Evolutionary conservation across 495 filamentous ascomycete species (phyloP).

Genomic region (Immersiella caudata): DNA sequence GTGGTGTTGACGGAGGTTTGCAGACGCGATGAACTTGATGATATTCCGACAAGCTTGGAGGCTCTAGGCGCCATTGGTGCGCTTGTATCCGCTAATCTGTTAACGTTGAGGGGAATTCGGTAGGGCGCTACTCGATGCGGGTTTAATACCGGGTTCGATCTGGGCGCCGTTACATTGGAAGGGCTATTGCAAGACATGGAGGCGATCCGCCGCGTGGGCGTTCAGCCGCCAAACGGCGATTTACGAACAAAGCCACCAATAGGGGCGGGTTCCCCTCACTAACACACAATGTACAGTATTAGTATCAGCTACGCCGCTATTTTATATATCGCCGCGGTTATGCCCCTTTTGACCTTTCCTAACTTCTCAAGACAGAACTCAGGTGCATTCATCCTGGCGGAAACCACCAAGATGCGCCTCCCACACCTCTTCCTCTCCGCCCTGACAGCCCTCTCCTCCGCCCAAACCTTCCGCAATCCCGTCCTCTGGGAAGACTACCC

Average conservation of each 20-base stretch:
- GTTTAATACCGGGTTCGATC: background rate
- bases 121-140: background rate
- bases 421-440: background rate
- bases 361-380: too few relatives aligned
- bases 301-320: background rate
- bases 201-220: background rate
- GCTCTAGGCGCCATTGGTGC: background rate
- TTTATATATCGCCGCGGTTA: background rate
- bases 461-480: conserved; percentile 46
- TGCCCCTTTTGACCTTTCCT: background rate
- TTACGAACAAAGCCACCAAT: background rate
- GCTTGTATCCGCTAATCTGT: background rate
- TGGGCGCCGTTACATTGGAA: background rate
- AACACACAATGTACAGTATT: background rate
- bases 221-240: background rate
- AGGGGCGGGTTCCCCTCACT: background rate
- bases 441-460: background rate
- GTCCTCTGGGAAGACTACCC: conserved; percentile 38
- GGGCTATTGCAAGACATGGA: background rate
- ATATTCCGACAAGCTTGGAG: background rate
- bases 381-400: background rate
- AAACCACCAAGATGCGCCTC: background rate
- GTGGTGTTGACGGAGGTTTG: background rate
- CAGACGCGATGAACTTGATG: background rate
- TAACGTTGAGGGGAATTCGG: background rate